These are phyloP conservation scores for Tolypocladium ophioglossoides DNA, from an alignment of 2,329 filamentous ascomycete species.

Conservation along the genomic window DNA sequence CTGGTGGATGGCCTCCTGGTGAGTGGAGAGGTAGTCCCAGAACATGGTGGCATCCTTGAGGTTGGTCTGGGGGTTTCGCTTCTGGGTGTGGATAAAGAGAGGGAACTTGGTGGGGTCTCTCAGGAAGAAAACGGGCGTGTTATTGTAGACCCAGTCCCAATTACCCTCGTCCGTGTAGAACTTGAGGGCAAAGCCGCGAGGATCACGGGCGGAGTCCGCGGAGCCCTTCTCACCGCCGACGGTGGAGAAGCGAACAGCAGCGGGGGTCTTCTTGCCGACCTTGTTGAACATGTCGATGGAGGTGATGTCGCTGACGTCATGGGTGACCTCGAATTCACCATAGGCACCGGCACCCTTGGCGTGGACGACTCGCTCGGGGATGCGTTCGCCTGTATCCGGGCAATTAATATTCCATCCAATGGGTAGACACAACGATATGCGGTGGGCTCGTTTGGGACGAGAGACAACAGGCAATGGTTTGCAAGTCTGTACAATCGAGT, in stretches of 20 bases:
- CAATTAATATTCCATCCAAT: neutral
- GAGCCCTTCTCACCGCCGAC: conserved; percentile 59
- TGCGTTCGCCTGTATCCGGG: conserved; percentile 25
- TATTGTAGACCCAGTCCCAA: conserved; percentile 67
- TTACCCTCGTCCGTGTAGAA: conserved; percentile 58
- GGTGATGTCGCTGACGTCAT: conserved; percentile 45
- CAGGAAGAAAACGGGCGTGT: conserved; percentile 69
- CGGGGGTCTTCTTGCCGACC: conserved; percentile 42
- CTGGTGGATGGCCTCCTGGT: conserved; percentile 53
- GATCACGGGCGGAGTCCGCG: conserved; percentile 57
- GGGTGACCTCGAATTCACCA: conserved; percentile 50
- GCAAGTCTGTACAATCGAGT: neutral
- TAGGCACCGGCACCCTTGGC: conserved; percentile 31
- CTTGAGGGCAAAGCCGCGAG: conserved; percentile 53
- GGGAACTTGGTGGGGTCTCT: conserved; percentile 67
- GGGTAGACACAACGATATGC: neutral
- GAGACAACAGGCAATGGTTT: neutral
- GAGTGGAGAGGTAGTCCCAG: conserved; percentile 35
- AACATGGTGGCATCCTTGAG: conserved; percentile 58
- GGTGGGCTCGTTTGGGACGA: neutral
- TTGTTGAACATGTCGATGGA: conserved; percentile 40
- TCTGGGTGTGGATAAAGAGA: conserved; percentile 67
- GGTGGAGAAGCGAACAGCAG: conserved; percentile 59
- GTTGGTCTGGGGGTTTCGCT: conserved; percentile 63
- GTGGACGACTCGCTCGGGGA: conserved; percentile 33